phyloP scores from a whole-genome alignment of 2,329 filamentous ascomycete species.

The Nectriaceae sp. region DNA sequence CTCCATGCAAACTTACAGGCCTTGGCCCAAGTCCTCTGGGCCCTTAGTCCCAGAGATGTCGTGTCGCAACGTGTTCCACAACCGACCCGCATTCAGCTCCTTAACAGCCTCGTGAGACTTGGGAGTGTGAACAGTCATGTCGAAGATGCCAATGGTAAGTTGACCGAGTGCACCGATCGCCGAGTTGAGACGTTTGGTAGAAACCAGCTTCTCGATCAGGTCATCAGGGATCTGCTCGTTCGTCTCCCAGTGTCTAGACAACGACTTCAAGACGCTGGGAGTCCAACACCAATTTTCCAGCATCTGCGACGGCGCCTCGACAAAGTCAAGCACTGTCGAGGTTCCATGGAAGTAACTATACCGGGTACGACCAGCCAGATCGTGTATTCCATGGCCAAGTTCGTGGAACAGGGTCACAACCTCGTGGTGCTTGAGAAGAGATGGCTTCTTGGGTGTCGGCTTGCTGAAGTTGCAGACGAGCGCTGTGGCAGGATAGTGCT shows the following conservation, averaged over 20 bases:
- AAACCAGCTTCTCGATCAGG: constrained; percentile 72
- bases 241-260: constrained; percentile 75
- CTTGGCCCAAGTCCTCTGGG: constrained; percentile 64
- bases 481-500: constrained; percentile 76
- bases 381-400: constrained; percentile 71
- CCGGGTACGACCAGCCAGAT: constrained; percentile 62
- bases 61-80: constrained; percentile 73
- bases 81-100: constrained; percentile 61
- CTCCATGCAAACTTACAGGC: constrained; percentile 44
- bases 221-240: constrained; percentile 72
- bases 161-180: constrained; percentile 78
- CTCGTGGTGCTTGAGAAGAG: constrained; percentile 79
- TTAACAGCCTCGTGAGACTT: constrained; percentile 69
- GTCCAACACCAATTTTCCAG: constrained; percentile 78
- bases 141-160: constrained; percentile 79
- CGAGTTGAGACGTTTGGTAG: constrained; percentile 79
- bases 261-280: constrained; percentile 61
- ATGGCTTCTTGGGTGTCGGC: constrained; percentile 74
- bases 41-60: constrained; percentile 75
- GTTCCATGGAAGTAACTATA: constrained; percentile 71
- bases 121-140: constrained; percentile 79
- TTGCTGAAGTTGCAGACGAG: constrained; percentile 87
- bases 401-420: constrained; percentile 83
- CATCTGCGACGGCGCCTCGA: constrained; percentile 73
- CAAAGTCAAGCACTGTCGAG: constrained; percentile 66